Base-by-base conservation (phyloP, 257 asterid genomes). In the Petunia axillaris region DNA sequence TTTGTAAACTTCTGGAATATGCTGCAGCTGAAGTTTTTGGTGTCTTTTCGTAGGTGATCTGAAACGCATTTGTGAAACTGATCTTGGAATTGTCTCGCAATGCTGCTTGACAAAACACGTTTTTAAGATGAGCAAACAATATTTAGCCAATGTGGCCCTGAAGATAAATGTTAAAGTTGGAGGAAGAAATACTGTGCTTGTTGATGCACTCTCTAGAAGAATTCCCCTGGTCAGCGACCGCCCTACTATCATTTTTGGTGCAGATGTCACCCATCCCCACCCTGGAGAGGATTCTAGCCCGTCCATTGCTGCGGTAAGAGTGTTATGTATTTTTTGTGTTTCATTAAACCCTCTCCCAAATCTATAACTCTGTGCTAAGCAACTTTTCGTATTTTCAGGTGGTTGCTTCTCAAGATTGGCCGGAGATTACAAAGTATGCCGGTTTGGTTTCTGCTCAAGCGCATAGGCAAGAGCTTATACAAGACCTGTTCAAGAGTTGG, bases 341-440 rank as follows among this genome's bases (percentile, higher is more conserved):
- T 82, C 5, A 64, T 25, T 36, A 15, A 16, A 70, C 14, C 35
- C 10, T 4, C 77, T 35, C 15, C 9, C 48, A 2, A 9, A 75
- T 64, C 6, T 78, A 38, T 2, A 3, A 8, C 40, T 40, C 60
- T 2, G 3, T 10, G 37, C 6, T 6, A 8, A 71, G 50, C 11
- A 75, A 70, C 50, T 80, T 85, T 55, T 43, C 82, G 80, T 55
- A 74, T 8, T 36, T 80, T 38, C 87, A 95, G 99, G 99, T 95
- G 73, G 99, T 93, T 68, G 99, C 99, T n/a, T 95, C 99, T 35
- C 98, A 93, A 86, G 99, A 95, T 87, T 95, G 98, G 98, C 99
- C 99, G 0, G 97, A 93, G 81, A 91, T 95, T 57, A 93, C 99
- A 0, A 93, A 95, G 71, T 95, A 95, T 82, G 99, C 99, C 44